Evolutionary conservation across 345 rosid species (phyloP).

Genomic region (Bretschneidera sinensis): DNA sequence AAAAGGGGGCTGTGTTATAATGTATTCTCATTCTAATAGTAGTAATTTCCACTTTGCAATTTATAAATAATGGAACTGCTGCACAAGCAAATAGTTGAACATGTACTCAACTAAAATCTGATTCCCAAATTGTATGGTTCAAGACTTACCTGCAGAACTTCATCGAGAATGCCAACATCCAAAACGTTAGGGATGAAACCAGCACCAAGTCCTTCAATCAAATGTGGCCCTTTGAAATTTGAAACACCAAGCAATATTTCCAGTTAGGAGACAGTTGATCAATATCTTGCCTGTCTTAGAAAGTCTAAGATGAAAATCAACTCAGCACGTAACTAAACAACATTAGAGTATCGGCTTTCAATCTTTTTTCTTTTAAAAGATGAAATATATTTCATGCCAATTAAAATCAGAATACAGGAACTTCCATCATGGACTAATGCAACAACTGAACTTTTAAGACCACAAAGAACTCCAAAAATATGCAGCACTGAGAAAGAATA

Average conservation of each 20-base stretch:
- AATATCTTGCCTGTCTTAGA: not conserved
- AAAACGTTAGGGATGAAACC: conserved; percentile 39
- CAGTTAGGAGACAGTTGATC: not conserved
- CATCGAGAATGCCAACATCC: conserved; percentile 44
- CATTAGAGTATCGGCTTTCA: not conserved
- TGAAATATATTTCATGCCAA: too few relatives aligned
- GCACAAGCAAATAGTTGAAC: too few relatives aligned
- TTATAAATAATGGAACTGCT: not conserved
- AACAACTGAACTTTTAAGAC: too few relatives aligned
- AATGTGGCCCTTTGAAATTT: conserved; percentile 37
- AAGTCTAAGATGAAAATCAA: not conserved
- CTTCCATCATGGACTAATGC: too few relatives aligned
- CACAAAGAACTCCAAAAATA: too few relatives aligned
- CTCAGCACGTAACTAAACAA: not conserved
- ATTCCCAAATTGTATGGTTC: not conserved
- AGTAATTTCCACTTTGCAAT: not conserved
- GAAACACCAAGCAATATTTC: not conserved
- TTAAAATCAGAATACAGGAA: too few relatives aligned
- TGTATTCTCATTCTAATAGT: too few relatives aligned
- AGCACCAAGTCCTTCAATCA: conserved; percentile 61
- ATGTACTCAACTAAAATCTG: too few relatives aligned
- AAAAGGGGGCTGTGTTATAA: not conserved
- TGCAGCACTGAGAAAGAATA: not conserved
- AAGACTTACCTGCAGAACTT: conserved; percentile 42
- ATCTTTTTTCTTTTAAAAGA: too few relatives aligned